These are phyloP conservation scores for Spergularia marina DNA, from an alignment of 148 eudicot species.

Conservation along the genomic window DNA sequence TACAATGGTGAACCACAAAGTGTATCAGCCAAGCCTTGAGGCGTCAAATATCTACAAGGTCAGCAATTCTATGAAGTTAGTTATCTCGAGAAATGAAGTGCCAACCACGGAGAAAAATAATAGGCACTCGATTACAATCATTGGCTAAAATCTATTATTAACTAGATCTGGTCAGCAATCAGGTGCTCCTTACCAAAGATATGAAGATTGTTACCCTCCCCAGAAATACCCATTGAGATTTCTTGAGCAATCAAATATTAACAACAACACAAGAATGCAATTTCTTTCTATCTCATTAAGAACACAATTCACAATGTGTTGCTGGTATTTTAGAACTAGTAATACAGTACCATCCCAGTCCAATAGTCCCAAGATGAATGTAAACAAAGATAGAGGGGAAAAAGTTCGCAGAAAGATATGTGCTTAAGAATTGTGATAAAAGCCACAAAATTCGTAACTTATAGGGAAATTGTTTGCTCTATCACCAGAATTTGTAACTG, in stretches of 20 bases:
- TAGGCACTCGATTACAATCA: background rate
- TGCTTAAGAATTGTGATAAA: background rate
- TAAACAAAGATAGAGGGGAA: background rate
- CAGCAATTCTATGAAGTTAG: slow-evolving; percentile 10
- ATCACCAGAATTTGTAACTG: background rate
- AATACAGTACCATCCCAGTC: background rate
- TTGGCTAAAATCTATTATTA: background rate
- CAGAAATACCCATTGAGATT: background rate
- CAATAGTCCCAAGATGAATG: background rate
- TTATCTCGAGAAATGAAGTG: background rate
- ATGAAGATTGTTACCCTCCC: background rate
- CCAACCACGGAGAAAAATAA: background rate
- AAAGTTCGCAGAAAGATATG: background rate
- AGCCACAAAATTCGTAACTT: background rate
- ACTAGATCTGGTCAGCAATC: background rate
- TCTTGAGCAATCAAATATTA: background rate
- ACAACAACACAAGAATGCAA: background rate
- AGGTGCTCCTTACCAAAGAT: background rate
- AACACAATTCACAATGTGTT: background rate
- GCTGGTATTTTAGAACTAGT: background rate
- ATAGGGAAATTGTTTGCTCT: background rate
- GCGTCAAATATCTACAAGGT: slow-evolving; percentile 44
- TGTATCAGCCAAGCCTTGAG: slow-evolving; percentile 51
- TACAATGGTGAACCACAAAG: slow-evolving; percentile 56
- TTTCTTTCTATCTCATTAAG: background rate